Evolutionary conservation across 1,284 basidiomycete genomes (phyloP).

Genomic region (Ustilago curta): DNA sequence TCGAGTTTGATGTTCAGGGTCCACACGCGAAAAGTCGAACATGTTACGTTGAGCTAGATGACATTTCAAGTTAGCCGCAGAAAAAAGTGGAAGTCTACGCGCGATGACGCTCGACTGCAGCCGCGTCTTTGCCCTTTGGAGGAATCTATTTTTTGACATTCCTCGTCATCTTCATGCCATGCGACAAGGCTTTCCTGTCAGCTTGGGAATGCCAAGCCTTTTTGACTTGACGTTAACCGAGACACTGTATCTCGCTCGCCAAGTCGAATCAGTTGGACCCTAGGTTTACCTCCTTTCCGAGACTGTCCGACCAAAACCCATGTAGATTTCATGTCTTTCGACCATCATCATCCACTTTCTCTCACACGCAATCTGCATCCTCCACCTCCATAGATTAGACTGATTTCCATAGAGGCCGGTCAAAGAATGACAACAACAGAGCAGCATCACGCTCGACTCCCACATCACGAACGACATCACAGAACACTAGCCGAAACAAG

Average conservation of each 20-base stretch:
- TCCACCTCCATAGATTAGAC: not conserved
- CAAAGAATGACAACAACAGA: slow-evolving; percentile 9
- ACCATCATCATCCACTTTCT: not conserved
- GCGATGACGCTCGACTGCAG: slow-evolving; percentile 13
- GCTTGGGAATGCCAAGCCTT: slow-evolving; percentile 8
- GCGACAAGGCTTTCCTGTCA: not conserved
- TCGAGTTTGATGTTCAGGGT: slow-evolving; percentile 10
- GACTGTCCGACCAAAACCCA: not conserved
- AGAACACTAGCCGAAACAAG: slow-evolving; percentile 18
- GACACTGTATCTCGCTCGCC: no score
- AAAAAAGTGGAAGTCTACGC: slow-evolving; percentile 2
- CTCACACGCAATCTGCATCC: not conserved
- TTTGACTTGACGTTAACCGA: no score
- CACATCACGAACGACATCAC: slow-evolving; percentile 21
- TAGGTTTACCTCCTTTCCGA: not conserved
- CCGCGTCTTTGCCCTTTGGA: not conserved
- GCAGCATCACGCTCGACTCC: slow-evolving; percentile 11
- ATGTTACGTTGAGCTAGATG: not conserved
- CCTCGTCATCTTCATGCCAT: not conserved
- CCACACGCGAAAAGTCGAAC: not conserved
- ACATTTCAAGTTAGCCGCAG: not conserved
- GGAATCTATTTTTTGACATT: not conserved
- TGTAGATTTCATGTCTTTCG: no score
- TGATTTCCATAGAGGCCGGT: not conserved
- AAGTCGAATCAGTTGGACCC: not conserved